Percentiles rank a stretch among this genome's conserved stretches.
Conservation (phyloP, 257 asterid species). For the Ilex aquifolium region DNA sequence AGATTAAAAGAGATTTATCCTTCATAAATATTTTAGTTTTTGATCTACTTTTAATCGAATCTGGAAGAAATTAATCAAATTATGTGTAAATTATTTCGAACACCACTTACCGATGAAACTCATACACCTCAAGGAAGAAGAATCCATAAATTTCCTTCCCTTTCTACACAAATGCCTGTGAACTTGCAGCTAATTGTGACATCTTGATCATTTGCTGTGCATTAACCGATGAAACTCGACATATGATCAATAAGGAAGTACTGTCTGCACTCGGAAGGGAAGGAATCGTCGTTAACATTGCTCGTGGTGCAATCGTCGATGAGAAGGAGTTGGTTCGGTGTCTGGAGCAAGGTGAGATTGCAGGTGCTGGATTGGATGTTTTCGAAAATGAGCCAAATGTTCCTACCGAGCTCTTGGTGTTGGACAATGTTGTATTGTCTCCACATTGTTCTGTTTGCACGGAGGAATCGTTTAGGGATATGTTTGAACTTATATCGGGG, state of each 20-base stretch:
- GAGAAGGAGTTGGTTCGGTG: conserved; percentile 45
- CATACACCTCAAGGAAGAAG: conserved; percentile 33
- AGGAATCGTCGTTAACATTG: conserved; percentile 27
- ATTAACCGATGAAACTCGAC: conserved; percentile 19
- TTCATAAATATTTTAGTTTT: too few relatives aligned
- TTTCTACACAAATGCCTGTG: not conserved
- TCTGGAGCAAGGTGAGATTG: conserved; percentile 38
- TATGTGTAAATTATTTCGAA: too few relatives aligned
- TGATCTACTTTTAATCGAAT: too few relatives aligned
- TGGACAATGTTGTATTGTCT: conserved; percentile 22
- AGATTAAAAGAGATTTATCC: too few relatives aligned
- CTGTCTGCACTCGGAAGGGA: conserved; percentile 26
- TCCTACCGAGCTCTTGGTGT: conserved; percentile 27
- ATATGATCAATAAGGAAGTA: conserved; percentile 26
- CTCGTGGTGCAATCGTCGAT: conserved; percentile 38
- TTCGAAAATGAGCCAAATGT: conserved; percentile 52
- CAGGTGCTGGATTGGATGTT: conserved; percentile 67
- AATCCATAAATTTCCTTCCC: conserved; percentile 19
- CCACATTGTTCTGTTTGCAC: conserved; percentile 34
- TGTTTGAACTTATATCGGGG: conserved; percentile 30
- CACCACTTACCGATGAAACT: too few relatives aligned
- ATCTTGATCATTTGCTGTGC: conserved; percentile 26
- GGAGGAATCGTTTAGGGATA: conserved; percentile 25
- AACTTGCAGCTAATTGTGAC: conserved; percentile 23
- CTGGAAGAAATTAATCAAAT: too few relatives aligned